Evolutionary conservation across 2,329 filamentous ascomycete species (phyloP).

Genomic region (Neofusicoccum cordaticola): DNA sequence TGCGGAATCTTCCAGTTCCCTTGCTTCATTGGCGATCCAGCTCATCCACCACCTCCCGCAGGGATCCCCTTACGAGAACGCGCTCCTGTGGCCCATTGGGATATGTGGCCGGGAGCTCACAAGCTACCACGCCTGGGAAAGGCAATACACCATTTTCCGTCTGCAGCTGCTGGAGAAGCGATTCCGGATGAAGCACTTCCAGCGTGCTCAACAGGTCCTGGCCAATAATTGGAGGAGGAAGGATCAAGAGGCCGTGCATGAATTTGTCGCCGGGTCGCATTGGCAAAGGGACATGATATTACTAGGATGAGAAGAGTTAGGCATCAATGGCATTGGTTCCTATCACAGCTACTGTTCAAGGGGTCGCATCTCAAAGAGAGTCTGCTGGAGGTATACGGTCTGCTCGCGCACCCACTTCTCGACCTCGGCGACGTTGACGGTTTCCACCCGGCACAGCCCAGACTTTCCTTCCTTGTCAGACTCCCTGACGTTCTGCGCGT

Average conservation of each 20-base stretch:
- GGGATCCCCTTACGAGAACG: background rate
- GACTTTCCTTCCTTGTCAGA: constrained; percentile 23
- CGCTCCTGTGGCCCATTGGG: background rate
- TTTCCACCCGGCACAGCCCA: constrained; percentile 27
- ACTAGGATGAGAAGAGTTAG: background rate
- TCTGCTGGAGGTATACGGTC: constrained; percentile 31
- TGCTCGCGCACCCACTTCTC: constrained; percentile 28
- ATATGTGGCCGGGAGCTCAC: background rate
- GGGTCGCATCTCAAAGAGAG: constrained; percentile 31
- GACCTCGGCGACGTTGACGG: constrained; percentile 26
- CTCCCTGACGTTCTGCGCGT: constrained; percentile 23
- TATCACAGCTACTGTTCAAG: constrained; percentile 17
- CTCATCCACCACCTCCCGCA: background rate
- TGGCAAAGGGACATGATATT: background rate
- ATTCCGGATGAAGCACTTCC: background rate
- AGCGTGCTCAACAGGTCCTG: background rate
- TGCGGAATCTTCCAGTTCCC: background rate
- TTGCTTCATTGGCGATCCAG: background rate
- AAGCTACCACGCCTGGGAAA: background rate
- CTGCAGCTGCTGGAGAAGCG: background rate
- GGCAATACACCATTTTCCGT: background rate
- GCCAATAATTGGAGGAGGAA: background rate
- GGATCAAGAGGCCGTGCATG: background rate
- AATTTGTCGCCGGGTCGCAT: background rate
- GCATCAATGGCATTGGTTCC: background rate